Base-by-base conservation (phyloP, 371 early-diverging fungal species). In the Mucor lusitanicus region DNA sequence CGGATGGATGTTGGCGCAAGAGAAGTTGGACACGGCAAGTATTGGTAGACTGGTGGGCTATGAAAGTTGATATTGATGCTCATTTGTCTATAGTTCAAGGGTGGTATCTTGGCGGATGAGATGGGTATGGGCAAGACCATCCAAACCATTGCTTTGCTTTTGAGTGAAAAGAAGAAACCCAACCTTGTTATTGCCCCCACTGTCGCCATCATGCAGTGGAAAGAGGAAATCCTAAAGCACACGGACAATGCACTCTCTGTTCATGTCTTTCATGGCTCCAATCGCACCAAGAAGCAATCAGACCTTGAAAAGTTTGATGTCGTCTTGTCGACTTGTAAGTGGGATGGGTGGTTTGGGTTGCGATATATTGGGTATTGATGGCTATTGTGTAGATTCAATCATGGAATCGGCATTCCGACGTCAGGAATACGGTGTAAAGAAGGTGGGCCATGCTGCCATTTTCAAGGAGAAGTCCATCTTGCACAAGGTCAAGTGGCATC, bases 101-200 rank as follows among this genome's bases (percentile, higher is more conserved):
- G 97, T 17, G 95, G 95, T 12, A 91, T 95, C 23, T 81, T 92
- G 53, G 94, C 92, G 46, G 88, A 96, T 82, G 97, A 97, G 69
- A 98, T 98, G 97, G 97, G 99, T 6, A 95, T 99, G 96, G 99
- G 99, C 58, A 99, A 99, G 78, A 99, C 99, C 0, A 92, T 99
- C 56, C 99, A 98, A 75, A 93, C 94, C 30, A 96, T 99, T 42
- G 85, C 96, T 0, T 82, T 98, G 44, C 71, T 98, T 2, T 77
- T 95, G 12, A 74, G 82, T 17, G 88, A 87, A 39, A 76, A 75
- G 11, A 77, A 85, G 23, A 85, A 84, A 32, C 95, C 96, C 3
- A 97, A 92, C 59, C 79, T 97, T 59, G 92, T 97, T 27, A 68
- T 97, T 23, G 93, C 92, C 5, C 98, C 98, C 2, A 94, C 94